Conservation (phyloP, 2,329 filamentous ascomycete species). For the Aureobasidium vineae region DNA sequence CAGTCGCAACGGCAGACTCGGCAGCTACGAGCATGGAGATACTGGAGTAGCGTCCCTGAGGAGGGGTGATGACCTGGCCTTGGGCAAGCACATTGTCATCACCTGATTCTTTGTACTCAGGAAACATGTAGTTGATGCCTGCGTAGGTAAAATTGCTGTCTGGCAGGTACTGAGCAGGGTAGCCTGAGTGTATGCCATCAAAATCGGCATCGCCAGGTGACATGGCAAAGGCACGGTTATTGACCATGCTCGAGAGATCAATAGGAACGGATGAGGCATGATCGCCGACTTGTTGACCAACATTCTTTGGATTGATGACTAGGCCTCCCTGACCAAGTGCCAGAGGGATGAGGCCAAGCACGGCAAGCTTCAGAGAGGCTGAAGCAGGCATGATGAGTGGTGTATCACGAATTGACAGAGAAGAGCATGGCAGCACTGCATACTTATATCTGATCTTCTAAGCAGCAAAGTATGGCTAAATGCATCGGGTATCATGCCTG, state of each 20-base stretch:
- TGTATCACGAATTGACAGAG: too few relatives aligned
- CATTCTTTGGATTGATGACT: slow-evolving; percentile 36
- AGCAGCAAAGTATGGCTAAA: slow-evolving; percentile 14
- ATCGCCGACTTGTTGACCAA: slow-evolving; percentile 29
- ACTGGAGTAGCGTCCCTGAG: slow-evolving; percentile 40
- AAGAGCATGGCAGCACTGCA: background rate
- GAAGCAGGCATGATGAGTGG: background rate
- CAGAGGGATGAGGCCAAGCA: slow-evolving; percentile 28
- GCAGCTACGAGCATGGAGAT: slow-evolving; percentile 45
- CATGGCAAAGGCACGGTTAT: slow-evolving; percentile 42
- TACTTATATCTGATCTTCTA: background rate
- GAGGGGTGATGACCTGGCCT: slow-evolving; percentile 40
- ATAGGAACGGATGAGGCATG: slow-evolving; percentile 31
- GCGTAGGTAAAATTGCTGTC: slow-evolving; percentile 40
- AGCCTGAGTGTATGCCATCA: slow-evolving; percentile 40
- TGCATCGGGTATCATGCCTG: slow-evolving; percentile 11
- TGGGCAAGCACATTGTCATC: slow-evolving; percentile 43
- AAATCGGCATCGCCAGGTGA: slow-evolving; percentile 40
- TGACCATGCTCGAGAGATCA: slow-evolving; percentile 35
- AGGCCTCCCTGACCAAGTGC: slow-evolving; percentile 33
- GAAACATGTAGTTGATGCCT: slow-evolving; percentile 42
- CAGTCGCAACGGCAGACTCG: slow-evolving; percentile 42
- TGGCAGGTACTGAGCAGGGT: slow-evolving; percentile 42
- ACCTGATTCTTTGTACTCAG: slow-evolving; percentile 40
- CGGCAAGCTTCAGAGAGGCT: background rate